Evolutionary conservation across 2,329 filamentous ascomycete species (phyloP).

Genomic region (Pseudogymnoascus sp.): DNA sequence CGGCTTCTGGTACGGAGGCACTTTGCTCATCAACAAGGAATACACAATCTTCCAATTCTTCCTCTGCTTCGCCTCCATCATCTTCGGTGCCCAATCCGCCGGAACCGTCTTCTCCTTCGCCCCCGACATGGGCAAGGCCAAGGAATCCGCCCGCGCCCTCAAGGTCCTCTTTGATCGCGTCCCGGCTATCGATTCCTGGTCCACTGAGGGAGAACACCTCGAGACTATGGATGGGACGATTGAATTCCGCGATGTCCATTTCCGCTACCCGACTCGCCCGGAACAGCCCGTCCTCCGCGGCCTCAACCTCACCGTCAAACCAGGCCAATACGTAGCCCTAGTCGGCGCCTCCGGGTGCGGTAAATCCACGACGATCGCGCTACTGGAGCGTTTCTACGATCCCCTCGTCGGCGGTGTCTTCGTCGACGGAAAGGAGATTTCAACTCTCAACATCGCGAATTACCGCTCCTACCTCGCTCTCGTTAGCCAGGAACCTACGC

Average conservation of each 20-base stretch:
- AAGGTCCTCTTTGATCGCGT: constrained; percentile 78
- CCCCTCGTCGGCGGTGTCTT: constrained; percentile 73
- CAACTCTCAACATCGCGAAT: constrained; percentile 72
- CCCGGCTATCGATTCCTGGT: constrained; percentile 79
- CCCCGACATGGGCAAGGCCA: constrained; percentile 89
- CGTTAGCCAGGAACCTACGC: constrained; percentile 87
- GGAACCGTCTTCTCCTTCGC: constrained; percentile 85
- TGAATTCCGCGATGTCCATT: constrained; percentile 89
- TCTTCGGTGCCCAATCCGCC: constrained; percentile 88
- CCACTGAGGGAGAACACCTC: constrained; percentile 57
- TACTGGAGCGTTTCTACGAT: constrained; percentile 93
- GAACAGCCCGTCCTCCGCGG: constrained; percentile 90
- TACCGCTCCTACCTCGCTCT: constrained; percentile 81
- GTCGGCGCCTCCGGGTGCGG: constrained; percentile 94
- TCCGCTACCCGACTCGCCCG: constrained; percentile 85
- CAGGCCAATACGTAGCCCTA: constrained; percentile 78
- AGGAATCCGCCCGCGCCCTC: constrained; percentile 72
- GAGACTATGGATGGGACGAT: constrained; percentile 65
- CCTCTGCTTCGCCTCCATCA: constrained; percentile 77
- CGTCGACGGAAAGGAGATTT: constrained; percentile 79
- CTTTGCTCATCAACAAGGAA: constrained; percentile 62
- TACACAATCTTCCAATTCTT: constrained; percentile 86
- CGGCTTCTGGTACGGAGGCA: constrained; percentile 89
- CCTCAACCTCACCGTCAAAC: constrained; percentile 65
- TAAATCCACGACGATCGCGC: constrained; percentile 86